Conservation (phyloP, 306 rosid genomes). For the Prunus mira region DNA sequence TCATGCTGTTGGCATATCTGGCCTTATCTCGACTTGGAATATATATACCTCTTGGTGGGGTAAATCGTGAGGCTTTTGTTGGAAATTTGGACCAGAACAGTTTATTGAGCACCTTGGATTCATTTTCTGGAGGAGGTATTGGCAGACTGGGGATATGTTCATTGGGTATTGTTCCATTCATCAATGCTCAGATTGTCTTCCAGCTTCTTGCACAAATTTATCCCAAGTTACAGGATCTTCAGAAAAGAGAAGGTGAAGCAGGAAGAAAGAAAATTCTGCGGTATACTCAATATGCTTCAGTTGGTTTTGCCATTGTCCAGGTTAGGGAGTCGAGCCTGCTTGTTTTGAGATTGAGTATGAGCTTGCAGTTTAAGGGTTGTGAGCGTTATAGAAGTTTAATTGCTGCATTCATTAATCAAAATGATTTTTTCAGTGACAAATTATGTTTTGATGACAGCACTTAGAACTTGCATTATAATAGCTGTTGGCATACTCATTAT, state of each 20-base stretch:
- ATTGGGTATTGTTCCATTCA: slow-evolving; percentile 92
- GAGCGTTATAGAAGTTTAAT: neutral
- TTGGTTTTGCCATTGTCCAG: slow-evolving; percentile 94
- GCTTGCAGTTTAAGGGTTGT: neutral
- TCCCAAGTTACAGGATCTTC: slow-evolving; percentile 96
- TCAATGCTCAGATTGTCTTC: slow-evolving; percentile 92
- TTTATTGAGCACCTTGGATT: slow-evolving; percentile 81
- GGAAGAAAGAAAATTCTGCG: slow-evolving; percentile 92
- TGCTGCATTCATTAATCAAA: neutral
- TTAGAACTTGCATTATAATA: neutral
- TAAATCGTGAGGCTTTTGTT: slow-evolving; percentile 85
- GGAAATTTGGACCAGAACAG: slow-evolving; percentile 94
- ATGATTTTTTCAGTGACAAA: neutral
- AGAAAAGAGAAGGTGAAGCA: slow-evolving; percentile 90
- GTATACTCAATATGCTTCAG: slow-evolving; percentile 91
- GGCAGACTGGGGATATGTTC: slow-evolving; percentile 96
- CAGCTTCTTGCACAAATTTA: slow-evolving; percentile 95
- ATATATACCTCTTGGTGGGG: slow-evolving; percentile 93
- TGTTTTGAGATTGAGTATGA: neutral
- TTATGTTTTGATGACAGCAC: neutral
- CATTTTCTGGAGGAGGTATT: slow-evolving; percentile 97
- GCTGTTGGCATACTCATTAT: neutral
- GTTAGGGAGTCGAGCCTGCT: slow-evolving; percentile 38
- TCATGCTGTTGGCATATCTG: slow-evolving; percentile 76
- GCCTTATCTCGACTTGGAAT: slow-evolving; percentile 89